Evolutionary conservation across 2,329 filamentous ascomycete genomes (phyloP).

Genomic region (Periglandula ipomoeae): DNA sequence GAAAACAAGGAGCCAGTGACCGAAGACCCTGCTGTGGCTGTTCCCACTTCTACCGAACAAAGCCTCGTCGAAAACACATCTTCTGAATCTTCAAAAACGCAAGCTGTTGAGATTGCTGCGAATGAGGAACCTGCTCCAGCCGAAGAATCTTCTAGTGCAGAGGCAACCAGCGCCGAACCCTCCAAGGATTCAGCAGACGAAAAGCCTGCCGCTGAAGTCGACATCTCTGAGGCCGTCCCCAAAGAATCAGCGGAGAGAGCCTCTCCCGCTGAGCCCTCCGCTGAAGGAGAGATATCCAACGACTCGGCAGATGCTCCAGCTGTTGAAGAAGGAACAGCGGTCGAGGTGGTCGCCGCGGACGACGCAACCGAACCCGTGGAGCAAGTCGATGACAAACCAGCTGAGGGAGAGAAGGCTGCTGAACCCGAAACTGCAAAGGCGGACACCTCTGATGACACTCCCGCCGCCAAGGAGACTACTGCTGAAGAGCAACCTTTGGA

Average conservation of each 20-base stretch:
- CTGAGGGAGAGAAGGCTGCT: not conserved
- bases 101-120: not conserved
- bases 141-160: not conserved
- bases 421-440: not conserved
- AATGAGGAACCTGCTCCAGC: not conserved
- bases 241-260: not conserved
- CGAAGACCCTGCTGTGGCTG: not conserved
- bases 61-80: not conserved
- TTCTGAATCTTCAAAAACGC: not conserved
- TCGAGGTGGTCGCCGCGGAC: not conserved
- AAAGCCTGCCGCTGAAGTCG: not conserved
- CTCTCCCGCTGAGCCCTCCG: not conserved
- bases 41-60: not conserved
- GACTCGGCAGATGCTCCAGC: not conserved
- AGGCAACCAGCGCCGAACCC: not conserved
- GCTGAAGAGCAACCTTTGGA: constrained; percentile 1
- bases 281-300: not conserved
- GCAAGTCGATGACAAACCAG: too few relatives aligned
- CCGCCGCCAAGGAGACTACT: not conserved
- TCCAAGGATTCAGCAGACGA: not conserved
- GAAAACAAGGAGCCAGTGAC: not conserved
- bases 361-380: not conserved
- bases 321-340: not conserved
- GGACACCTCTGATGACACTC: not conserved
- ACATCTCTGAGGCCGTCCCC: not conserved